Evolutionary conservation across 257 asterid genomes (phyloP), one percentile per base, ranked within the genome.

Genomic region (Dorcoceras hygrometricum): DNA sequence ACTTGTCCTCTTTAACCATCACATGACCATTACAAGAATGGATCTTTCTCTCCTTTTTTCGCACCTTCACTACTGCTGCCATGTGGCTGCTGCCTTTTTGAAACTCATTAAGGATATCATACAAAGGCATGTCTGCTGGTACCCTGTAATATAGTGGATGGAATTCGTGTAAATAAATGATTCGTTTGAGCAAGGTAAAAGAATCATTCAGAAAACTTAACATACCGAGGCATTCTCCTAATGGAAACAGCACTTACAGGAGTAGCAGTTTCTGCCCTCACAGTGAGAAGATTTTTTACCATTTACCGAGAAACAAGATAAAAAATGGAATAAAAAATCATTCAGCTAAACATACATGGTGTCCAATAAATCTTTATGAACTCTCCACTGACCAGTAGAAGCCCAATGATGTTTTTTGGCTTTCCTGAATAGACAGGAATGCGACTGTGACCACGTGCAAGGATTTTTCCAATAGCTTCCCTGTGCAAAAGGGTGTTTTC

Each of bases 361-460:
- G 31, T 36, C 27, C 0, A 16, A 27, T 54, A 53, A 23, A 46
- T 51, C 18, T 59, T 12, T 20, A 59, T 39, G 68, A 63, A 59
- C 12, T 69, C 55, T 65, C 36, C 16, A 72, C 96, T 69, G 67
- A 94, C 99, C 96, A 94, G 85, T 51, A 94, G 87, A 81, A 94
- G 96, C 72, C 99, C 99, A 54, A 90, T 83, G 6, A 94, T 83
- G 82, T 94, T 94, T 79, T 84, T 90, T 24, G 91, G 90, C 76
- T 81, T 81, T 62, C 88, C 98, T 8, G 90, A 75, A 73, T 80
- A 94, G 34, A 94, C 98, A 74, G 98, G 99, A 24, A 94, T 83
- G 29, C 99, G 96, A 83, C 99, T 94, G 77, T 94, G 98, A 75
- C 99, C 99, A 7, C 96, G 84, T 18, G 99, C 96, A 63, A 94